Conservation (phyloP, 108 stramenopile genomes). For the Seminavis robusta region DNA sequence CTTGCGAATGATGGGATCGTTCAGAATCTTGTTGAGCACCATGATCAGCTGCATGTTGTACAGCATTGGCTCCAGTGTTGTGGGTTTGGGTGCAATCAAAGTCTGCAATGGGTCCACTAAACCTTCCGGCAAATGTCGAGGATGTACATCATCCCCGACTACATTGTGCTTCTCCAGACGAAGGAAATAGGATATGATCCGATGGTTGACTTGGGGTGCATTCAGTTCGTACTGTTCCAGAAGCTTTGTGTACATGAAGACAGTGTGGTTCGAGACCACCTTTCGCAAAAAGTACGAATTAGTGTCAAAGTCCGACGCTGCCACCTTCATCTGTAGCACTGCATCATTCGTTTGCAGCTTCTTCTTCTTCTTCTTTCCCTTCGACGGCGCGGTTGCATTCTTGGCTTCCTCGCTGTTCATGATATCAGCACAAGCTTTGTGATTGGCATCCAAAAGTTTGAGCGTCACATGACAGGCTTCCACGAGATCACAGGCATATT, state of each 20-base stretch:
- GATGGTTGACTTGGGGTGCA: conserved; percentile 71
- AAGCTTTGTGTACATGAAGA: conserved; percentile 78
- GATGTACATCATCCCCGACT: conserved; percentile 26
- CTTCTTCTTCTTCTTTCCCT: conserved; percentile 18
- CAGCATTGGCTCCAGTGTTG: conserved; percentile 82
- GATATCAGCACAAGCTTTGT: conserved; percentile 18
- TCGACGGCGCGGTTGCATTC: neutral
- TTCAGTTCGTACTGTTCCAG: conserved; percentile 76
- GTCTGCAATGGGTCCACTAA: conserved; percentile 14
- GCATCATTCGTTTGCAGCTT: conserved; percentile 44
- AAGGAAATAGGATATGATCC: conserved; percentile 69
- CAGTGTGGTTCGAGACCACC: conserved; percentile 71
- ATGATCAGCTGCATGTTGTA: conserved; percentile 74
- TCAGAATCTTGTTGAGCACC: conserved; percentile 65
- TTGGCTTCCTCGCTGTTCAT: conserved; percentile 3
- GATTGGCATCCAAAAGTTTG: conserved; percentile 70
- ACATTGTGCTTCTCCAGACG: conserved; percentile 62
- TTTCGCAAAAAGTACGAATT: conserved; percentile 58
- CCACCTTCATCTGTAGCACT: conserved; percentile 54
- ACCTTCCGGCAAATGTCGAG: conserved; percentile 15
- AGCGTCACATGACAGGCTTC: conserved; percentile 69
- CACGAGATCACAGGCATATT: conserved; percentile 81
- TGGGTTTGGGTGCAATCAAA: conserved; percentile 39
- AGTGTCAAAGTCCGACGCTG: conserved; percentile 75
- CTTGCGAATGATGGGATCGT: conserved; percentile 47